Conservation (phyloP, 371 early-diverging fungal genomes). For the Lichtheimia ramosa region DNA sequence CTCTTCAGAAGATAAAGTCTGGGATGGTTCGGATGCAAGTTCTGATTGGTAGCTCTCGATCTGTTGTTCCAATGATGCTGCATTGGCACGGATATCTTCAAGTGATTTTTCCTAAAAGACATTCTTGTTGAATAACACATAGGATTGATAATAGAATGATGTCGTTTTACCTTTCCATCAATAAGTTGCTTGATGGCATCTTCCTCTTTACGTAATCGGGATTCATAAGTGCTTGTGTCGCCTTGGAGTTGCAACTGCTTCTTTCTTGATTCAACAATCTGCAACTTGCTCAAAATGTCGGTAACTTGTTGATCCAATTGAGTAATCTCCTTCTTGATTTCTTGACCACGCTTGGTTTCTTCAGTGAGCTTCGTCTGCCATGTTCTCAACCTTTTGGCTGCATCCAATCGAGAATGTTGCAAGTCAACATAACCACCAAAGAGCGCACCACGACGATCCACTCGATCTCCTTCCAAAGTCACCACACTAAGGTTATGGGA, state of each 20-base stretch:
- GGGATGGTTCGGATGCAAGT: conserved; percentile 51
- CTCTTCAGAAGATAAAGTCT: conserved; percentile 59
- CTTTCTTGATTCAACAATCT: conserved; percentile 47
- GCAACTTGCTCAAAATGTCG: conserved; percentile 47
- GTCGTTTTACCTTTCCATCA: conserved; percentile 46
- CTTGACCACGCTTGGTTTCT: conserved; percentile 44
- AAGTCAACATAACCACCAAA: conserved; percentile 90
- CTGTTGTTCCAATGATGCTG: conserved; percentile 56
- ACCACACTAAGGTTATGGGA: conserved; percentile 80
- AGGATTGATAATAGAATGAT: too few species aligned
- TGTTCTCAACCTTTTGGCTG: conserved; percentile 52
- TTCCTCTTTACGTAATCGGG: conserved; percentile 57
- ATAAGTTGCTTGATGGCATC: conserved; percentile 47
- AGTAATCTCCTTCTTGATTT: conserved; percentile 51
- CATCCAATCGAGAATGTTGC: conserved; percentile 75
- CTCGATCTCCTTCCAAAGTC: conserved; percentile 93
- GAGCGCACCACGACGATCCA: conserved; percentile 92
- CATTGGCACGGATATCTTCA: conserved; percentile 31
- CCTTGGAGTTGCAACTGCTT: conserved; percentile 50
- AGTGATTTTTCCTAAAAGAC: conserved; percentile 36
- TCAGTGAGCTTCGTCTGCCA: conserved; percentile 45
- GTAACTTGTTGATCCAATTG: conserved; percentile 76
- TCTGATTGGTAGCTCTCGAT: conserved; percentile 58
- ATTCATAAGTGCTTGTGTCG: conserved; percentile 53
- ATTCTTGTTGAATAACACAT: neutral